phyloP scores from a whole-genome alignment of 2,329 filamentous ascomycete species.

The Talaromyces sp. region DNA sequence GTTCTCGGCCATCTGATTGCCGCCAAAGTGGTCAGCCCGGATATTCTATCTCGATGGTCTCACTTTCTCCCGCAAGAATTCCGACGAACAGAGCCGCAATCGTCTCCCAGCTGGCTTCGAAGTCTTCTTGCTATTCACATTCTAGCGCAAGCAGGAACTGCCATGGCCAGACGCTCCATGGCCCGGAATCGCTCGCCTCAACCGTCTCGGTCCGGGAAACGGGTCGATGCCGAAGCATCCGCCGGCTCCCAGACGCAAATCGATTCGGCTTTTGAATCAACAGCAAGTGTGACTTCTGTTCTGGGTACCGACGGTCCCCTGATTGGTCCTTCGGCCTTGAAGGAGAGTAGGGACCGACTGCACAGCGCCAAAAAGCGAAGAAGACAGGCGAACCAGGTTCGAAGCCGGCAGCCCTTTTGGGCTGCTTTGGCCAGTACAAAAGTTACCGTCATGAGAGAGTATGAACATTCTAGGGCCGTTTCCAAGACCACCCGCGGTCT shows the following conservation, averaged over 20 bases:
- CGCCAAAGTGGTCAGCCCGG: constrained; percentile 38
- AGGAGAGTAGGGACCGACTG: constrained; percentile 54
- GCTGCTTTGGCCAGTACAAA: constrained; percentile 92
- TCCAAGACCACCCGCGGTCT: constrained; percentile 34
- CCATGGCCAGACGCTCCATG: constrained; percentile 44
- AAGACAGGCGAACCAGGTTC: constrained; percentile 85
- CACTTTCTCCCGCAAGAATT: constrained; percentile 41
- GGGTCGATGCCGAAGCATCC: constrained; percentile 41
- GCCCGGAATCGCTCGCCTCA: constrained; percentile 39
- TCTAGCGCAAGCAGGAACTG: constrained; percentile 43
- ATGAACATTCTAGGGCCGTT: constrained; percentile 64
- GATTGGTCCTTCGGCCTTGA: constrained; percentile 47
- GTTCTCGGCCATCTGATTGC: constrained; percentile 41
- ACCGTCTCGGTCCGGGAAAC: constrained; percentile 37
- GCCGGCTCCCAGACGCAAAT: constrained; percentile 38
- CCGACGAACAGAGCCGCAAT: constrained; percentile 36
- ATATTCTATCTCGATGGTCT: constrained; percentile 38
- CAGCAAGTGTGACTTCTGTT: constrained; percentile 37
- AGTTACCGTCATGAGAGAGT: constrained; percentile 90
- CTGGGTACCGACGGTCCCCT: constrained; percentile 40
- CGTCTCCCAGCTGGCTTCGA: constrained; percentile 41
- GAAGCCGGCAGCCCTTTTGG: constrained; percentile 89
- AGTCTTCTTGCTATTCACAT: constrained; percentile 47
- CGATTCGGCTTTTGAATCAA: constrained; percentile 39
- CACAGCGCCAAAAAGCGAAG: constrained; percentile 72